phyloP scores from a whole-genome alignment of 1,139 yeast genomes.

The Wickerhamiella infanticola region DNA sequence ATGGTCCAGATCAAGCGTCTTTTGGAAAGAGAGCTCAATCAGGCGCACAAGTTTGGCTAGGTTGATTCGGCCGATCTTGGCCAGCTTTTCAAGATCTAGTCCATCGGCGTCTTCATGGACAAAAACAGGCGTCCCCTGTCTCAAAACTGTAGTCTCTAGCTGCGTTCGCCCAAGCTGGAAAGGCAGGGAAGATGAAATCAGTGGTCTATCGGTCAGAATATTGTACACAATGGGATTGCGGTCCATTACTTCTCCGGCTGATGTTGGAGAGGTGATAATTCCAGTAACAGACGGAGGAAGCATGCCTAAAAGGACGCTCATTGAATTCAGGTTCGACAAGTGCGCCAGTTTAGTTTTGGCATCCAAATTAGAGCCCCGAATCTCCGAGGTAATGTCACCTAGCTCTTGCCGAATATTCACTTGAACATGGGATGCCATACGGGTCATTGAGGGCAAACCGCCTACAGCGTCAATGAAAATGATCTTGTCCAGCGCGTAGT shows the following conservation, averaged over 20 bases:
- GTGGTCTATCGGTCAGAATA: conserved; percentile 76
- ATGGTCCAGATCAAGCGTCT: conserved; percentile 43
- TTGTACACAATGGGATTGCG: conserved; percentile 78
- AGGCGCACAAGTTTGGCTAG: conserved; percentile 39
- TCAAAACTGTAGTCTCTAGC: conserved; percentile 60
- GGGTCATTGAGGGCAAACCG: conserved; percentile 78
- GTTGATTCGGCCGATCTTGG: conserved; percentile 37
- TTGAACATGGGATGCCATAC: conserved; percentile 70
- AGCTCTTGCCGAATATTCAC: conserved; percentile 77
- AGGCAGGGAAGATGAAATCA: conserved; percentile 87
- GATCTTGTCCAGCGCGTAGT: conserved; percentile 57
- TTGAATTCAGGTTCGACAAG: conserved; percentile 36
- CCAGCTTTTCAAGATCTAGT: conserved; percentile 31
- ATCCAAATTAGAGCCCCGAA: conserved; percentile 27
- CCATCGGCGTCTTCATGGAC: conserved; percentile 28
- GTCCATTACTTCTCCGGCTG: conserved; percentile 23
- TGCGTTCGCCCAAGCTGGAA: conserved; percentile 36
- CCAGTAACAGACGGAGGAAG: conserved; percentile 37
- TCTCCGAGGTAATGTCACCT: conserved; percentile 47
- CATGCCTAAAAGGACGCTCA: conserved; percentile 32
- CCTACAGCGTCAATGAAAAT: conserved; percentile 69
- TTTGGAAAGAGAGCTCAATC: conserved; percentile 69
- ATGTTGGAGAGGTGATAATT: conserved; percentile 36
- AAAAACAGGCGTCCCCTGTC: conserved; percentile 58
- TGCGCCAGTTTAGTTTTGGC: conserved; percentile 36